phyloP scores from a whole-genome alignment of 2,329 filamentous ascomycete species.

The Microsporum ferrugineum region DNA sequence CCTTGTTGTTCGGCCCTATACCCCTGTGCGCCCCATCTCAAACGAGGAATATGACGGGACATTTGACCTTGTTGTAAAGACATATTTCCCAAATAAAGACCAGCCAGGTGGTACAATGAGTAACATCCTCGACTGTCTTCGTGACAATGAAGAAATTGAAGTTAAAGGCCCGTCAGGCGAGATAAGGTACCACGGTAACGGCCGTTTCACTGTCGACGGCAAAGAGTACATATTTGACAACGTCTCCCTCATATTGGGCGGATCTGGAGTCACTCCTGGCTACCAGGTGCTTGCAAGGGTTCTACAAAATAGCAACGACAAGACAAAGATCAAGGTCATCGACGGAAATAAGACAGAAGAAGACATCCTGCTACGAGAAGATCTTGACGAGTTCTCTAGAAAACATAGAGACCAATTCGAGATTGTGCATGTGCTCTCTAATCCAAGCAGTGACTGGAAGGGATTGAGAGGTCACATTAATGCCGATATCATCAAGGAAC shows the following conservation, averaged over 20 bases:
- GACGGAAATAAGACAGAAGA: slow-evolving; percentile 40
- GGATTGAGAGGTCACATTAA: slow-evolving; percentile 38
- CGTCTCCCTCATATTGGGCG: slow-evolving; percentile 41
- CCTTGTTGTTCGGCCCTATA: slow-evolving; percentile 43
- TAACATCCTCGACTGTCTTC: slow-evolving; percentile 43
- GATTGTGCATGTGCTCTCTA: slow-evolving; percentile 39
- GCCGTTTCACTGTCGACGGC: slow-evolving; percentile 37
- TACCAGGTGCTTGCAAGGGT: slow-evolving; percentile 41
- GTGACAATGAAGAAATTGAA: slow-evolving; percentile 40
- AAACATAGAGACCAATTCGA: slow-evolving; percentile 31
- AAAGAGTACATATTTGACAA: slow-evolving; percentile 33
- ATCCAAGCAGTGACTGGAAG: slow-evolving; percentile 36
- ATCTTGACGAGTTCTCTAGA: slow-evolving; percentile 34
- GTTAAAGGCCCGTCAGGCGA: slow-evolving; percentile 43
- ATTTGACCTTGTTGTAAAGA: slow-evolving; percentile 42
- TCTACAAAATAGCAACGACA: slow-evolving; percentile 23
- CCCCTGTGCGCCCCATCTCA: slow-evolving; percentile 36
- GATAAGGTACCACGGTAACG: slow-evolving; percentile 39
- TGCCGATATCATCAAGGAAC: slow-evolving; percentile 31
- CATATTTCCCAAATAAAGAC: slow-evolving; percentile 38
- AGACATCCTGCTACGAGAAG: slow-evolving; percentile 37
- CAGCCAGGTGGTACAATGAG: slow-evolving; percentile 45
- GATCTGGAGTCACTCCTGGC: slow-evolving; percentile 42
- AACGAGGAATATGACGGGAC: slow-evolving; percentile 31
- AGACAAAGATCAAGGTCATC: slow-evolving; percentile 33